Evolutionary conservation across 2,329 filamentous ascomycete genomes (phyloP).

Genomic region (Aureobasidium sp.): DNA sequence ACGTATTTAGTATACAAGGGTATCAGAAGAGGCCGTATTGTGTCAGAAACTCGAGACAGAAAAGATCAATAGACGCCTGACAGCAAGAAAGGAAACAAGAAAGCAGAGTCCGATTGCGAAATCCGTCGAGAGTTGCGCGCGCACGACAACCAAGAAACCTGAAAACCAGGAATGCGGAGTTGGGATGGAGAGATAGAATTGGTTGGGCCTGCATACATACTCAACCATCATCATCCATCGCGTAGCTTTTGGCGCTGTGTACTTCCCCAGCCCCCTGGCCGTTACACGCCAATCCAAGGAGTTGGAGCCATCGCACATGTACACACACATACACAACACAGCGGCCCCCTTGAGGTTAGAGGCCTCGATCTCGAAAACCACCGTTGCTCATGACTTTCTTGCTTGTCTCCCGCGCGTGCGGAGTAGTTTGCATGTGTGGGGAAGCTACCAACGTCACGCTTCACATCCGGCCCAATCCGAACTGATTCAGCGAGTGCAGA

Average conservation of each 20-base stretch:
- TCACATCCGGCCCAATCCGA: background rate
- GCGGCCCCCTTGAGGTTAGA: background rate
- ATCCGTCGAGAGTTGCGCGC: background rate
- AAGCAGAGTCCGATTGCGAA: background rate
- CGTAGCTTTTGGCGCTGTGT: background rate
- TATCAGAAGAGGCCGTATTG: background rate
- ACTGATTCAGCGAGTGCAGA: background rate
- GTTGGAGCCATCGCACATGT: background rate
- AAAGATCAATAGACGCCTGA: background rate
- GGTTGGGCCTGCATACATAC: conserved; percentile 8
- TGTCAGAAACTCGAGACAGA: background rate
- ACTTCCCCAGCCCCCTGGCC: background rate
- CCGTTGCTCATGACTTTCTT: background rate
- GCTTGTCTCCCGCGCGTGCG: background rate
- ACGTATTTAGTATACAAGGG: background rate
- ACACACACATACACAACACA: background rate
- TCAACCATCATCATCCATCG: conserved; percentile 1
- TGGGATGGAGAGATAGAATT: background rate
- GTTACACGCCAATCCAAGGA: background rate
- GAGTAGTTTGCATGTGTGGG: background rate
- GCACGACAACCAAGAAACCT: background rate
- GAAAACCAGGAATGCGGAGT: conserved; percentile 4
- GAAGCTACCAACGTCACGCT: background rate
- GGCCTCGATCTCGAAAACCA: background rate
- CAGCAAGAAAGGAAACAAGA: background rate